Base-by-base conservation (phyloP, 2,329 filamentous ascomycete genomes). In the Dothideomycetes sp. region DNA sequence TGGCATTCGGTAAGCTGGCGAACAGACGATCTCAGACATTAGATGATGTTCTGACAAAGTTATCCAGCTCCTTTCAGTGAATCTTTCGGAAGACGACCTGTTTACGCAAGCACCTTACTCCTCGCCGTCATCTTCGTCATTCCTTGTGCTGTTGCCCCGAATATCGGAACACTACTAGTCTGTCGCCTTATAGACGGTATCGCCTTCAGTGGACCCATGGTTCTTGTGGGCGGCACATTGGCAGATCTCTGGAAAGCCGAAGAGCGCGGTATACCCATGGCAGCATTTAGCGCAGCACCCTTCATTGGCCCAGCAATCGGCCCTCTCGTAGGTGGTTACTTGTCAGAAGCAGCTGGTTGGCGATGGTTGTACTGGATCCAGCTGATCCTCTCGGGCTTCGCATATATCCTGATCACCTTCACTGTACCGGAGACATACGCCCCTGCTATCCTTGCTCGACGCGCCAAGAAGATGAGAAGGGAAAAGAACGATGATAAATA, bases 351-450 rank as follows among this genome's bases (percentile, higher is more conserved):
- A 1, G 62, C 68, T 0, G 80, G 80, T 29, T 91, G 84, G 84
- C 66, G 84, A 47, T 89, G 84, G 83, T 67, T 91, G 0, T 91
- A 91, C 65, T 89, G 83, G 81, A 75, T 94, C 49, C 84, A 89
- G 54, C 66, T 91, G 9, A 93, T 94, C 52, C 56, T 91, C 10
- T 68, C 81, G 18, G 77, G 69, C 11, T 55, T 79, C 36, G 73
- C 81, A 49, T 91, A 81, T 76, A 44, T 81, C 14, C 57, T 89
- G 44, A 87, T 91, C 59, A 81, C 79, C 19, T 88, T 93, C 61
- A 91, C 84, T n/a, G 80, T 94, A 0, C 84, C 85, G 1, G 87
- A 94, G 60, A 94, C 87, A 0, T 94, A 91, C 57, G 79, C 85
- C 0, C 85, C 87, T 0, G 82, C 77, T 0, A 77, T 94, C 37